A percentile compares a stretch with the other conserved stretches of the same genome.
These are phyloP conservation scores for Termitomyces sp. DNA, from an alignment of 768 basidiomycete species.

Conservation along the genomic window DNA sequence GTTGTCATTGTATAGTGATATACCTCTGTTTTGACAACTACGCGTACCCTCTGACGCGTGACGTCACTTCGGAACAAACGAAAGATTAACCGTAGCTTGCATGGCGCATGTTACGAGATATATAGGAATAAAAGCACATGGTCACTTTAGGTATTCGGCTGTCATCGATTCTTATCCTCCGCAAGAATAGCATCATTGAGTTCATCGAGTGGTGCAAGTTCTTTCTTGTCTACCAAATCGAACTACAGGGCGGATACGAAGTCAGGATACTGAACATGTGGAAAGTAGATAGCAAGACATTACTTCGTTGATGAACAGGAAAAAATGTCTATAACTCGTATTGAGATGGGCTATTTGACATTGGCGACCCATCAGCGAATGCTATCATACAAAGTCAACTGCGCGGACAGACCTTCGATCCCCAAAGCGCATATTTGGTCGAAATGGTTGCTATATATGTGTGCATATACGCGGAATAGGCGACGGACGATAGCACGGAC, in stretches of 20 bases:
- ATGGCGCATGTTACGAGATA: slow-evolving; percentile 1
- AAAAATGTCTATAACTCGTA: slow-evolving; percentile 97
- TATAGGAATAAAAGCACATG: slow-evolving; percentile 14
- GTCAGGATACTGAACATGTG: not conserved
- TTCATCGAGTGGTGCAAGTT: slow-evolving; percentile 91
- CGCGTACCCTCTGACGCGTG: slow-evolving; percentile 1
- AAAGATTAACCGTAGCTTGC: not conserved
- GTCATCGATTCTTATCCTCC: slow-evolving; percentile 45
- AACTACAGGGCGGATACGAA: slow-evolving; percentile 48
- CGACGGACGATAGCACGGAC: slow-evolving; percentile 90
- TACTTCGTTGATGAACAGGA: slow-evolving; percentile 95
- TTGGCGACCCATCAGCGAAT: not conserved
- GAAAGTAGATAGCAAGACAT: not conserved
- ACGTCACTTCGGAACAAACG: slow-evolving; percentile 4
- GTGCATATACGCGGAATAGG: slow-evolving; percentile 95
- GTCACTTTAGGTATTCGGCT: not conserved
- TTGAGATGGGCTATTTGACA: slow-evolving; percentile 81
- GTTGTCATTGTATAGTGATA: not conserved
- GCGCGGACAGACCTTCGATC: slow-evolving; percentile 75
- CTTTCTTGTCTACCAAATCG: slow-evolving; percentile 94
- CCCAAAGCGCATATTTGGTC: slow-evolving; percentile 98
- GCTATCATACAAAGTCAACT: not conserved
- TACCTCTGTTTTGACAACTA: not conserved
- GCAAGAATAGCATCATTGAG: slow-evolving; percentile 86
- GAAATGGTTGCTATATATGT: slow-evolving; percentile 99